These are phyloP conservation scores for Pythium coloratum DNA, from an alignment of 352 stramenopile genomes.

Conservation along the genomic window DNA sequence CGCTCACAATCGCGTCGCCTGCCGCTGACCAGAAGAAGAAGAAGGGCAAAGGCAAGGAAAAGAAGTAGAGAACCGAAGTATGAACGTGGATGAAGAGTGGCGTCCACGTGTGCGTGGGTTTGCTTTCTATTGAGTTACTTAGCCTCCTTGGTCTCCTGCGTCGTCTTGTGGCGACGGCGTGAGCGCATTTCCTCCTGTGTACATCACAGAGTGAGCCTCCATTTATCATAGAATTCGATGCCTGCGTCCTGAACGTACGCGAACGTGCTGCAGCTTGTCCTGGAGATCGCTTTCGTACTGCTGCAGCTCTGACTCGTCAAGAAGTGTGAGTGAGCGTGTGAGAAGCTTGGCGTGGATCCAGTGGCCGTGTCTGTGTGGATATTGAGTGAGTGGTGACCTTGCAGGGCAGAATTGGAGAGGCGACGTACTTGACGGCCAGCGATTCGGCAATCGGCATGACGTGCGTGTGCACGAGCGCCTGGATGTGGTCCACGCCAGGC, in stretches of 20 bases:
- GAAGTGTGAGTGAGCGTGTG: constrained; percentile 47
- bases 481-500: constrained; percentile 36
- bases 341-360: constrained; percentile 69
- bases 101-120: neutral
- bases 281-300: constrained; percentile 54
- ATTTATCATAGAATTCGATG: too few species aligned
- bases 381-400: neutral
- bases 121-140: constrained; percentile 11
- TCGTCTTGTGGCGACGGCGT: constrained; percentile 8
- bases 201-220: neutral
- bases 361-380: constrained; percentile 43
- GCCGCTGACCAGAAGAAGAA: constrained; percentile 3
- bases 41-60: constrained; percentile 17
- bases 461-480: constrained; percentile 45
- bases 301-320: constrained; percentile 44
- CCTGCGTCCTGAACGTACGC: constrained; percentile 29
- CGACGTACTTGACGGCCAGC: constrained; percentile 49
- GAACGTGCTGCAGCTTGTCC: constrained; percentile 47
- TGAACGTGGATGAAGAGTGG: neutral
- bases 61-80: constrained; percentile 5
- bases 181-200: constrained; percentile 33
- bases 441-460: constrained; percentile 55
- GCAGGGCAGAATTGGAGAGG: neutral
- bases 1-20: neutral
- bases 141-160: constrained; percentile 7